Percentiles rank a stretch among this genome's conserved stretches.
phyloP scores from a whole-genome alignment of 805 yeast species.

The Candida berthetii region DNA sequence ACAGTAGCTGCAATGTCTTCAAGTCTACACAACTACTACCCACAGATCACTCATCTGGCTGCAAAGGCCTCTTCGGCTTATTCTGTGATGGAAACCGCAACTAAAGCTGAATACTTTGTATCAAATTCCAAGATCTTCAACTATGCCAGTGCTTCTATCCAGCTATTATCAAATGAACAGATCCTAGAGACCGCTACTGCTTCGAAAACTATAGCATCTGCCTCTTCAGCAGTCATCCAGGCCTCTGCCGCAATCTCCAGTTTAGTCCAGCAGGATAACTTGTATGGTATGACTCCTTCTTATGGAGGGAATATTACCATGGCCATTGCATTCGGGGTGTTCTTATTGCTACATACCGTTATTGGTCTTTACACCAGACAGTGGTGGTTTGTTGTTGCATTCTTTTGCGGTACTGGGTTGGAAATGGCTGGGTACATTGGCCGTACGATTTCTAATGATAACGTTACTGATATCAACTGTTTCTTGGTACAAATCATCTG shows the following conservation, averaged over 20 bases:
- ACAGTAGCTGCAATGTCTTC: too few species aligned
- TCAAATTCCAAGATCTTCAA: conserved; percentile 7
- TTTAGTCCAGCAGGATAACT: conserved; percentile 5
- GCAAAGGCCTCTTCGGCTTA: conserved; percentile 9
- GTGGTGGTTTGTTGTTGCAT: conserved; percentile 60
- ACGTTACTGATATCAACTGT: conserved; percentile 24
- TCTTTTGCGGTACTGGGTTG: conserved; percentile 47
- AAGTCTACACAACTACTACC: conserved; percentile 2
- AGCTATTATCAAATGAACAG: conserved; percentile 6
- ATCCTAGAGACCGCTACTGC: conserved; percentile 11
- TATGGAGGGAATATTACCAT: conserved; percentile 54
- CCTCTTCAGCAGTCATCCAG: conserved; percentile 3
- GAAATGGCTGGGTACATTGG: conserved; percentile 69
- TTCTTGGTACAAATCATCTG: conserved; percentile 62
- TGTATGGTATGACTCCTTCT: conserved; percentile 42
- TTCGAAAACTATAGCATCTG: conserved; percentile 5
- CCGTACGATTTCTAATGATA: conserved; percentile 40
- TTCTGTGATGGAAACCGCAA: conserved; percentile 12
- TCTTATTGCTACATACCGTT: conserved; percentile 33
- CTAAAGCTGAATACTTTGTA: conserved; percentile 4
- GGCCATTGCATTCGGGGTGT: conserved; percentile 45
- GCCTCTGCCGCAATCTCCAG: conserved; percentile 5
- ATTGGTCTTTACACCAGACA: conserved; percentile 43
- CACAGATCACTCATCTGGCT: conserved; percentile 2
- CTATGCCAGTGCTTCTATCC: neutral